Base-by-base conservation (phyloP, 176 grass and related monocot genomes). In the Oryza meridionalis region DNA sequence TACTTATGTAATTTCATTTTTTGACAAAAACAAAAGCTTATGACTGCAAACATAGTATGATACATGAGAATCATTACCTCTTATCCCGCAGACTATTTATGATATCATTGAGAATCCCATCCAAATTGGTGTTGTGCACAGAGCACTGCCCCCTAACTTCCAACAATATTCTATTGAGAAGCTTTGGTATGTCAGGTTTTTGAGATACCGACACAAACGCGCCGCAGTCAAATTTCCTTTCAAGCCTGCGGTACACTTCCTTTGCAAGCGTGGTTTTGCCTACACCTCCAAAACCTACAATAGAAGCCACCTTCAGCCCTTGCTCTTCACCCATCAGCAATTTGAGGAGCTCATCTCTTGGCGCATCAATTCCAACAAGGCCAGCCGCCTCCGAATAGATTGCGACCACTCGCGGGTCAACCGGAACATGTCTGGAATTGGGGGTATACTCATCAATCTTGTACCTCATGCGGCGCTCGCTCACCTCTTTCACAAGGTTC, bases 291-390 rank as follows among this genome's bases (percentile, higher is more conserved):
- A 55, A 55, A 2, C 50, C 50, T 6, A 55, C 50, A 55, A 55
- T 55, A 55, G 50, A 55, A 55, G 5, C 50, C 14, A 55, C 16
- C 72, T 75, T 51, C 15, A 75, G 8, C 1, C 6, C 46, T 29
- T 68, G 1, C 3, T 67, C 63, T 9, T 50, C 17, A 4, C 26
- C 27, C 64, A 22, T 80, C 2, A 80, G 24, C 19, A 68, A 12
- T 14, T 21, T 7, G 9, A 47, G 7, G n/a, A 80, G 43, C 26
- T 80, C 77, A 21, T n/a, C 63, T 32, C 8, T 67, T 7, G 77
- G 77, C 4, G 19, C 3, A 33, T 79, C 77, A 1, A 80, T 35
- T 32, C 77, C 77, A 21, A 80, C 77, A 80, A 80, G 77, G 13
- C 10, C 17, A 49, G 26, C 10, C 1, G 64, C 43, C 9, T 80